Percentiles rank a stretch among this genome's conserved stretches.
These are phyloP conservation scores for Alternaria sp. DNA, from an alignment of 2,329 filamentous ascomycete genomes.

Conservation along the genomic window DNA sequence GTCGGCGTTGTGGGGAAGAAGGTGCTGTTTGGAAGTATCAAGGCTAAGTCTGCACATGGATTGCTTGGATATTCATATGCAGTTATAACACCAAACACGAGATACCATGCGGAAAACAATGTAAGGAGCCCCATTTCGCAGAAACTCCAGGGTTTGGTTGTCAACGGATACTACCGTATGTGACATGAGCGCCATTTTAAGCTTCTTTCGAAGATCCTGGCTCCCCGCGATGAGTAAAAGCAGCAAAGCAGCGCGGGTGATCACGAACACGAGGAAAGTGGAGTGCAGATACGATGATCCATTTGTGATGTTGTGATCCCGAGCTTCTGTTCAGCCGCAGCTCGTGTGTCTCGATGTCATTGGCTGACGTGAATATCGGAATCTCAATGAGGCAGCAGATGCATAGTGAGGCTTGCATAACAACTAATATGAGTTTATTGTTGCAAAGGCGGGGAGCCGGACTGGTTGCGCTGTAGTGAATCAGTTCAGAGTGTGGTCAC, in stretches of 20 bases:
- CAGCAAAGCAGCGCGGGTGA: not conserved
- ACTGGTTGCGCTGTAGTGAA: not conserved
- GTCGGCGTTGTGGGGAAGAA: conserved; percentile 26
- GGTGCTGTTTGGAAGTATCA: conserved; percentile 23
- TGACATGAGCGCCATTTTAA: not conserved
- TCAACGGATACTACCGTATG: not conserved
- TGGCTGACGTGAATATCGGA: conserved; percentile 1
- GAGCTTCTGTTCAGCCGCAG: conserved; percentile 13
- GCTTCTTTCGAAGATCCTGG: not conserved
- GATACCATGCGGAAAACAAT: conserved; percentile 2
- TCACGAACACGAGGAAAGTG: not conserved
- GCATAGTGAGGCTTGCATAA: conserved; percentile 7
- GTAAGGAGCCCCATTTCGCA: not conserved
- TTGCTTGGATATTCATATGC: not conserved
- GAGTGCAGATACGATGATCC: conserved; percentile 10
- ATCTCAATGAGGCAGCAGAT: conserved; percentile 5
- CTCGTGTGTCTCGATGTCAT: conserved; percentile 2
- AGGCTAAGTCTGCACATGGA: conserved; percentile 23
- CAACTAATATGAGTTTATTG: not conserved
- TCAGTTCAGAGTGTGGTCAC: not conserved
- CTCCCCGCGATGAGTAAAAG: not conserved
- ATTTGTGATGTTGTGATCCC: conserved; percentile 6
- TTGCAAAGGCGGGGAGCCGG: conserved; percentile 15
- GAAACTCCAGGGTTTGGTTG: not conserved
- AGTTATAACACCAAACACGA: not conserved